phyloP scores from a whole-genome alignment of 1,284 basidiomycete species.

The Inonotus obliquus region DNA sequence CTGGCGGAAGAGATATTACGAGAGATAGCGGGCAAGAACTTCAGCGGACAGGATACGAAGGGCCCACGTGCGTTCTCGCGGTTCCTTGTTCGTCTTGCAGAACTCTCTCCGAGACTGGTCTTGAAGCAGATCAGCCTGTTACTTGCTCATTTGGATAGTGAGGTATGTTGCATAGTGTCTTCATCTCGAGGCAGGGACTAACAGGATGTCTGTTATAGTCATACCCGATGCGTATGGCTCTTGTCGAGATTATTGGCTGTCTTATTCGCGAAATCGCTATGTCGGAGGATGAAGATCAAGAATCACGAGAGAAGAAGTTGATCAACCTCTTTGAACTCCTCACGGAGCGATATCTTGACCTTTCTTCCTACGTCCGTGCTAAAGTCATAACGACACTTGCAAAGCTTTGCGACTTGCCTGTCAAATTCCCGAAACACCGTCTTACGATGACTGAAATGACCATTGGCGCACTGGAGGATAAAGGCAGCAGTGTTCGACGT shows the following conservation, averaged over 20 bases:
- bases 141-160: constrained; percentile 85
- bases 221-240: constrained; percentile 92
- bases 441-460: constrained; percentile 73
- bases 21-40: constrained; percentile 77
- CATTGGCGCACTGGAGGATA: constrained; percentile 84
- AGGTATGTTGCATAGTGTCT: constrained; percentile 44
- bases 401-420: constrained; percentile 67
- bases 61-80: constrained; percentile 82
- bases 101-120: constrained; percentile 80
- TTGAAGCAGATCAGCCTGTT: constrained; percentile 89
- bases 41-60: constrained; percentile 82
- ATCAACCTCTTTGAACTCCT: constrained; percentile 81
- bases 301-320: constrained; percentile 77
- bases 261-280: constrained; percentile 76
- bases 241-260: constrained; percentile 82
- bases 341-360: constrained; percentile 83
- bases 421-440: constrained; percentile 87
- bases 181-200: constrained; percentile 11
- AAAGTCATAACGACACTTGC: constrained; percentile 81
- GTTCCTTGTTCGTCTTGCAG: constrained; percentile 82
- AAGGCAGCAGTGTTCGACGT: constrained; percentile 84
- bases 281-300: constrained; percentile 50
- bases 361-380: constrained; percentile 87
- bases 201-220: constrained; percentile 44
- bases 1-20: constrained; percentile 88